phyloP scores from a whole-genome alignment of 2,329 filamentous ascomycete species.

The Blumeriella jaapii region DNA sequence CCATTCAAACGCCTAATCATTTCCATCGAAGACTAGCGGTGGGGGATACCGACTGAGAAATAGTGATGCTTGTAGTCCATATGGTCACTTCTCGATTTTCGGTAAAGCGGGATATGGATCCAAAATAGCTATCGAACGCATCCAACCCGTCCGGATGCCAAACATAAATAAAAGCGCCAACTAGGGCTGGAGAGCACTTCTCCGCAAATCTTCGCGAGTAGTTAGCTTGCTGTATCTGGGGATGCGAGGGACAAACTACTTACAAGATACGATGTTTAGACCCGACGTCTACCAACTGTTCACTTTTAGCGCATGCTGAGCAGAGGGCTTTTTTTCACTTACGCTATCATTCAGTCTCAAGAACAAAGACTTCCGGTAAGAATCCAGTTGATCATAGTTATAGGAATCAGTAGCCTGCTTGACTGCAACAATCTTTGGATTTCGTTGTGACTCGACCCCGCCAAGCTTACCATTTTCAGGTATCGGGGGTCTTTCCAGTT shows the following conservation, averaged over 20 bases:
- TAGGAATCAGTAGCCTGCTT: constrained; percentile 8
- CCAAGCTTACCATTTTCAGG: background rate
- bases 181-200: constrained; percentile 13
- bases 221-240: too few species aligned
- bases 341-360: constrained; percentile 12
- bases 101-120: constrained; percentile 9
- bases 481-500: background rate
- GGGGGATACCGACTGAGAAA: constrained; percentile 11
- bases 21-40: background rate
- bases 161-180: constrained; percentile 15
- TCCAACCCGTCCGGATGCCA: constrained; percentile 18
- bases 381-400: constrained; percentile 5
- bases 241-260: background rate
- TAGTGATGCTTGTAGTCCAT: constrained; percentile 17
- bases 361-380: constrained; percentile 7
- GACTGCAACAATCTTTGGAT: background rate
- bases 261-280: constrained; percentile 16
- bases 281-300: constrained; percentile 14
- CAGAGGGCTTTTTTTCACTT: background rate
- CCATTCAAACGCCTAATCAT: background rate
- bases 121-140: constrained; percentile 17
- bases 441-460: background rate
- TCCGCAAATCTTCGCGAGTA: constrained; percentile 12
- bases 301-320: background rate
- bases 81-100: constrained; percentile 8